Evolutionary conservation across 1,139 yeast species (phyloP), one percentile per base, ranked within the genome.

Genomic region (Blastobotrys indianensis): DNA sequence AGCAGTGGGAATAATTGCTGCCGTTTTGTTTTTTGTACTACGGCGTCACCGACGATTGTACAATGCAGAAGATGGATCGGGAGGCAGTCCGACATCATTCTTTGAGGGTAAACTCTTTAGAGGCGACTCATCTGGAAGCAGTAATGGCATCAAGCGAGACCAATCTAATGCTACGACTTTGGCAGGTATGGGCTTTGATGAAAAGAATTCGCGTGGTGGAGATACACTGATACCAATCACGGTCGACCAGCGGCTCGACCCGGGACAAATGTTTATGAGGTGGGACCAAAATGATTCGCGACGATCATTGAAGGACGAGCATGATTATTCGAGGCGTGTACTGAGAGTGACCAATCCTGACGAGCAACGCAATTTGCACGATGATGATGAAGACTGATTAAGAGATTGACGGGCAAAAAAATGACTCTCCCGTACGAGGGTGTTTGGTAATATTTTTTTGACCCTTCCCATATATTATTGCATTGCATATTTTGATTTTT

Each of bases 241-340:
- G 1, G 76, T 82, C 43, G 94, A 85, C 60, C 80, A 80, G 52
- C 69, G 88, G 39, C 64, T 83, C 49, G 90, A 84, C 54, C 87
- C 90, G 2, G 70, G 72, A 32, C 77, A 79, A 40, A 73, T 82
- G 73, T 79, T 80, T 60, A 65, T 74, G 66, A 57, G 64, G 32
- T 67, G 68, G 67, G 79, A 68, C 56, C 73, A 72, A 49, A 77
- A 76, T 57, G 75, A 73, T 48, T 79, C 87, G 16, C 69, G 74
- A 47, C 72, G 77, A 52, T 76, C 85, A n/a, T 66, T 85, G 47
- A 83, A 80, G 34, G 94, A 85, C 61, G 83, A 84, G 52, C 69
- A 73, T 49, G 94, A 85, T 61, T 85, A 85, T 62, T 78, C 86
- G 6, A 70, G 94, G 49, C 74, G 80, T 52, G 82, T 80, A 11